Evolutionary conservation across 1,139 yeast genomes (phyloP).

Genomic region (Blastobotrys malaysiensis): DNA sequence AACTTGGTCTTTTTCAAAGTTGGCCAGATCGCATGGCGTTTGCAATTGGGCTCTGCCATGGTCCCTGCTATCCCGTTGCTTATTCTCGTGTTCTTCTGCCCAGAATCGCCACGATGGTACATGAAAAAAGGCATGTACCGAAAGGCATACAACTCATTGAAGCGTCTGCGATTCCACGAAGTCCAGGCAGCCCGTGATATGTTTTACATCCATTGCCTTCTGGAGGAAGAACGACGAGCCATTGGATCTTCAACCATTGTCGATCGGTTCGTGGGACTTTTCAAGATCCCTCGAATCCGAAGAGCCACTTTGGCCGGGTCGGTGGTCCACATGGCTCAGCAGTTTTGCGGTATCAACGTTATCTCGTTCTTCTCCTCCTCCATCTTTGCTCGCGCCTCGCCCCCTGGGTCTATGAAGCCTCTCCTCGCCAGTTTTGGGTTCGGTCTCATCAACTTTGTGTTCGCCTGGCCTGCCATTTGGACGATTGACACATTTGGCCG

Average conservation of each 20-base stretch:
- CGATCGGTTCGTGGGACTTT: slow-evolving; percentile 41
- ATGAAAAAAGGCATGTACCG: slow-evolving; percentile 56
- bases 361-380: slow-evolving; percentile 51
- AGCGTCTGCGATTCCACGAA: slow-evolving; percentile 44
- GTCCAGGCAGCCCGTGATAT: slow-evolving; percentile 69
- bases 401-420: slow-evolving; percentile 33
- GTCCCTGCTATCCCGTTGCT: slow-evolving; percentile 29
- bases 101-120: slow-evolving; percentile 56
- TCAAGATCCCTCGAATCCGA: slow-evolving; percentile 67
- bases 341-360: slow-evolving; percentile 82
- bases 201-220: slow-evolving; percentile 63
- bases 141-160: slow-evolving; percentile 52
- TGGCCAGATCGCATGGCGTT: slow-evolving; percentile 35
- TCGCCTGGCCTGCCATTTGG: slow-evolving; percentile 78
- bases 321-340: slow-evolving; percentile 82
- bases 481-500: slow-evolving; percentile 80
- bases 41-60: slow-evolving; percentile 23
- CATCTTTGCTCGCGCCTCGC: slow-evolving; percentile 15
- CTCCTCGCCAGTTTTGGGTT: slow-evolving; percentile 80
- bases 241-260: slow-evolving; percentile 22
- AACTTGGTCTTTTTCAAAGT: slow-evolving; percentile 52
- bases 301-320: slow-evolving; percentile 74
- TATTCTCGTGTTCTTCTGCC: slow-evolving; percentile 18
- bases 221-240: slow-evolving; percentile 56
- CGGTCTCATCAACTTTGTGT: slow-evolving; percentile 72